Percentiles rank a stretch among this genome's conserved stretches.
Evolutionary conservation across 371 early-diverging fungal species (phyloP).

Genomic region (Lichtheimia ramosa): DNA sequence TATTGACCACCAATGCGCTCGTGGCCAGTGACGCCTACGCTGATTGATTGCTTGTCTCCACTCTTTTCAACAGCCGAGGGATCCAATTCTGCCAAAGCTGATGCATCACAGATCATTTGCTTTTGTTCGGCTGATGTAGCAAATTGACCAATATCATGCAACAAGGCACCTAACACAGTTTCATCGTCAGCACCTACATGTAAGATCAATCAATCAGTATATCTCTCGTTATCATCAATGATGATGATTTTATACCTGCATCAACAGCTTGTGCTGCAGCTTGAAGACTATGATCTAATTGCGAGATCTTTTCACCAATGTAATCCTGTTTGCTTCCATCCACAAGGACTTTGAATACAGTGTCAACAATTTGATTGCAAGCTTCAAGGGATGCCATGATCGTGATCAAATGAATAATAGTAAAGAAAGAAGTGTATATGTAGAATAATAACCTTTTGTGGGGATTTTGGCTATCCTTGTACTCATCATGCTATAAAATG

Average conservation of each 20-base stretch:
- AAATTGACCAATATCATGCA: constrained; percentile 62
- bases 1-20: constrained; percentile 55
- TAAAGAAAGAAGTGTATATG: not conserved
- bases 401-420: not conserved
- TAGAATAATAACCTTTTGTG: too few relatives aligned
- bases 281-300: constrained; percentile 56
- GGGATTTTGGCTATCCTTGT: too few relatives aligned
- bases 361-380: constrained; percentile 23
- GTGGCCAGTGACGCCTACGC: constrained; percentile 51
- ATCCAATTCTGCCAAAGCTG: constrained; percentile 21
- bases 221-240: too few relatives aligned
- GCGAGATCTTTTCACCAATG: constrained; percentile 56
- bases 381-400: constrained; percentile 10
- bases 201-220: not conserved
- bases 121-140: constrained; percentile 42
- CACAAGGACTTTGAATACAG: constrained; percentile 43
- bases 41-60: constrained; percentile 9
- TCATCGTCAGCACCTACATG: constrained; percentile 45
- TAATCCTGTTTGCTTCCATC: constrained; percentile 52
- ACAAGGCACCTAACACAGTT: constrained; percentile 50
- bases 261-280: constrained; percentile 46
- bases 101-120: constrained; percentile 46
- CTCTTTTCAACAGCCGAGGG: constrained; percentile 10
- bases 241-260: constrained; percentile 16
- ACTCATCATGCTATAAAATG: too few relatives aligned